A percentile compares a stretch with the other conserved stretches of the same genome.
Conservation (phyloP, 164 flowering plant genomes). For the Liquidambar formosana region DNA sequence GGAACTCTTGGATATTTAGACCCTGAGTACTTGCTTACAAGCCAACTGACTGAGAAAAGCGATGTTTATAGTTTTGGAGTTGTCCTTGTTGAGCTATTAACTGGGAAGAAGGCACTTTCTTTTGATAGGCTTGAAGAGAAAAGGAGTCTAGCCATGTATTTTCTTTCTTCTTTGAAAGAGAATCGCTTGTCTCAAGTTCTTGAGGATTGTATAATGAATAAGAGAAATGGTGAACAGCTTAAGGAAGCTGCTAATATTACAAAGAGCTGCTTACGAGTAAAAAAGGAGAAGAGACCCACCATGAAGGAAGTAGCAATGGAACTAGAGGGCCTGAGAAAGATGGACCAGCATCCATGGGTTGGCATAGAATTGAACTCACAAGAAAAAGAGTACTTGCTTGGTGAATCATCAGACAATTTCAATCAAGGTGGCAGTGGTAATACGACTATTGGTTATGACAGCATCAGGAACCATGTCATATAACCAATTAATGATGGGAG, state of each 20-base stretch:
- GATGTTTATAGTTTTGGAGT: too few relatives aligned
- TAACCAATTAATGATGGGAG: not conserved
- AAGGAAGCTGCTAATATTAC: slow-evolving; percentile 20
- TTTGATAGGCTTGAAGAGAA: too few relatives aligned
- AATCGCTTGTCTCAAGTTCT: slow-evolving; percentile 10
- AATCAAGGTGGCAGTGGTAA: too few relatives aligned
- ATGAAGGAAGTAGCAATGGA: slow-evolving; percentile 24
- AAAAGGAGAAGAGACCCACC: slow-evolving; percentile 12
- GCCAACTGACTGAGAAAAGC: too few relatives aligned
- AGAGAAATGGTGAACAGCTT: slow-evolving; percentile 6
- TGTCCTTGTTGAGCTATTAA: too few relatives aligned
- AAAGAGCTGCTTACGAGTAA: slow-evolving; percentile 11
- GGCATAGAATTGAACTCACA: not conserved
- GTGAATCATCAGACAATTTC: not conserved
- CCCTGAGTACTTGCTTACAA: too few relatives aligned
- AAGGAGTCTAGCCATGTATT: slow-evolving; percentile 22
- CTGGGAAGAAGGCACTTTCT: too few relatives aligned
- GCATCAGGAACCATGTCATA: not conserved
- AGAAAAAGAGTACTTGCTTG: slow-evolving; percentile 4
- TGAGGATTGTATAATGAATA: slow-evolving; percentile 9
- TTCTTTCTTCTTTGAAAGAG: slow-evolving; percentile 23
- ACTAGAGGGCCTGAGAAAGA: slow-evolving; percentile 7
- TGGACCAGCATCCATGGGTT: slow-evolving; percentile 15
- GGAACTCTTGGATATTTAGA: too few relatives aligned
- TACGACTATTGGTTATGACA: not conserved